Evolutionary conservation across 192 early-diverging fungal species (phyloP).

Genomic region (Blastocladiella britannica): DNA sequence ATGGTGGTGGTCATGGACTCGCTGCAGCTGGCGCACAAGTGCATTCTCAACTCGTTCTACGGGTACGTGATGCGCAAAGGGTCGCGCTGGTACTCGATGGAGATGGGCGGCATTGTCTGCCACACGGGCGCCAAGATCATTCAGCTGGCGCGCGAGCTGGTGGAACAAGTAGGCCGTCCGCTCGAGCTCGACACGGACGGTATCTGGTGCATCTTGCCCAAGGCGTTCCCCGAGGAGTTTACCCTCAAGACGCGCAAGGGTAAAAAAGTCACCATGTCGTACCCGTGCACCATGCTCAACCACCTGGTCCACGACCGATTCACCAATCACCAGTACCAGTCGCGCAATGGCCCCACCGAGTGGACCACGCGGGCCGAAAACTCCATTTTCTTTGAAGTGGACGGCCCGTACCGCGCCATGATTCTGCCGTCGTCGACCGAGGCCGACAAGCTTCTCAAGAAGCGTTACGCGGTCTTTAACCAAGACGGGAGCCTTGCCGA

Average conservation of each 20-base stretch:
- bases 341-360: constrained; percentile 25
- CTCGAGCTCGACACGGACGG: constrained; percentile 97
- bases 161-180: constrained; percentile 82
- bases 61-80: constrained; percentile 99
- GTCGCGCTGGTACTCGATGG: constrained; percentile 93
- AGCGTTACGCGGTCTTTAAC: constrained; percentile 97
- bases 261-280: constrained; percentile 67
- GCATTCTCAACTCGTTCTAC: constrained; percentile 84
- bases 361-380: constrained; percentile 52
- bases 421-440: constrained; percentile 85
- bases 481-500: constrained; percentile 82
- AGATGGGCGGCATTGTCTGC: constrained; percentile 98
- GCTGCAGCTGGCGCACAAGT: constrained; percentile 94
- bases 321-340: constrained; percentile 93
- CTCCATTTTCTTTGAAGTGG: constrained; percentile 96
- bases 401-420: constrained; percentile 97
- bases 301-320: constrained; percentile 88
- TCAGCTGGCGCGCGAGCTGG: constrained; percentile 77
- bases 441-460: constrained; percentile 90
- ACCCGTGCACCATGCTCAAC: constrained; percentile 96
- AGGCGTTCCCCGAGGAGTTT: constrained; percentile 82
- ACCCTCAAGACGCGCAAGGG: constrained; percentile 56
- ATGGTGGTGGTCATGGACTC: constrained; percentile 93
- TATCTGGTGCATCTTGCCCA: constrained; percentile 93
- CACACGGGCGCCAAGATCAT: constrained; percentile 90